Percentiles rank a stretch among this genome's conserved stretches.
Conservation (phyloP, 2,329 filamentous ascomycete genomes). For the Coniochaeta hoffmannii region DNA sequence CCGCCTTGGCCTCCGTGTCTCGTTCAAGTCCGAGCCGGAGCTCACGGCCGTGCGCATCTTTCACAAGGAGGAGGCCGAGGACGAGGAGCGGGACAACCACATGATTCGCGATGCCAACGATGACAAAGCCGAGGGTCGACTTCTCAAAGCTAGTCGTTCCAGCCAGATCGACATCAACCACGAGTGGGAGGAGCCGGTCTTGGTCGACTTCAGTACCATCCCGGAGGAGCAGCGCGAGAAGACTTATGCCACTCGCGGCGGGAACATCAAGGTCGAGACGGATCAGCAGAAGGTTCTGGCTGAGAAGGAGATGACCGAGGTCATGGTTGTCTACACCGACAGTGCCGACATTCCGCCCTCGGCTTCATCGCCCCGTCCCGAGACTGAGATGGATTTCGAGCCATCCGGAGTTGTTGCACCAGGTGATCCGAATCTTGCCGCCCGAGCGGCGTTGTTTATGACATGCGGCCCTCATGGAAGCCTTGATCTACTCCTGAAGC, state of each 20-base stretch:
- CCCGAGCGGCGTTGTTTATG: not conserved
- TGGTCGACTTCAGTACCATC: slow-evolving; percentile 39
- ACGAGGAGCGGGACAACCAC: slow-evolving; percentile 62
- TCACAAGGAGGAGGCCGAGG: slow-evolving; percentile 64
- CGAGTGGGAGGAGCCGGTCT: slow-evolving; percentile 42
- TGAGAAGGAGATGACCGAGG: slow-evolving; percentile 49
- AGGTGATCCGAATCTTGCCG: not conserved
- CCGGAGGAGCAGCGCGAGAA: slow-evolving; percentile 36
- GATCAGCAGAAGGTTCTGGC: slow-evolving; percentile 48
- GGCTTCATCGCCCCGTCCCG: slow-evolving; percentile 42
- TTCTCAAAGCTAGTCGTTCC: slow-evolving; percentile 51
- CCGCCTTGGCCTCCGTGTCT: slow-evolving; percentile 52
- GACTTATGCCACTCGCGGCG: slow-evolving; percentile 48
- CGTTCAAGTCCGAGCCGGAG: slow-evolving; percentile 60
- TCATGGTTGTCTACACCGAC: slow-evolving; percentile 54
- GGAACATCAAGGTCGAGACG: slow-evolving; percentile 41
- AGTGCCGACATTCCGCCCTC: slow-evolving; percentile 47
- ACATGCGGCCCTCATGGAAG: not conserved
- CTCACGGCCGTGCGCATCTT: slow-evolving; percentile 63
- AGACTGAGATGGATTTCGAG: slow-evolving; percentile 6
- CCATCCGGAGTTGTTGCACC: slow-evolving; percentile 6
- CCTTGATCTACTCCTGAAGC: slow-evolving; percentile 1
- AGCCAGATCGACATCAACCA: slow-evolving; percentile 38
- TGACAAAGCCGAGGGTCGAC: slow-evolving; percentile 65
- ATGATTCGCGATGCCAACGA: slow-evolving; percentile 67